Evolutionary conservation across 2,329 filamentous ascomycete genomes (phyloP).

Genomic region (Phaeoacremonium minimum): DNA sequence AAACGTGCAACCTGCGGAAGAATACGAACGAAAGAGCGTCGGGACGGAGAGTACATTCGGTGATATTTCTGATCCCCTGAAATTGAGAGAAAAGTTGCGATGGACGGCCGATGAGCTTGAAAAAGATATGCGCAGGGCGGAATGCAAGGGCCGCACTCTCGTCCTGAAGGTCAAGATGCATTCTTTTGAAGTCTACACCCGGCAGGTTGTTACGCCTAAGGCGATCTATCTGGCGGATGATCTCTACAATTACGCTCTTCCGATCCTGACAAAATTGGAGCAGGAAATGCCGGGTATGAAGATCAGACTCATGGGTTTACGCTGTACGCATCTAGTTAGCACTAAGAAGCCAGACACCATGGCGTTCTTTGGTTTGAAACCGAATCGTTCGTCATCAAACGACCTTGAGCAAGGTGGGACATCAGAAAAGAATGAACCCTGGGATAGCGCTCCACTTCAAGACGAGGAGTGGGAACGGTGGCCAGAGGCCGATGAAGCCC

Average conservation of each 20-base stretch:
- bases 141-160: constrained; percentile 86
- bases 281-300: constrained; percentile 77
- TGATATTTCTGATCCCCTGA: constrained; percentile 66
- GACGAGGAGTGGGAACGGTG: constrained; percentile 61
- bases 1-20: constrained; percentile 77
- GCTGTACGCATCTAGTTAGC: constrained; percentile 82
- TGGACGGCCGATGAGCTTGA: constrained; percentile 81
- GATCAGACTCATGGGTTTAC: constrained; percentile 79
- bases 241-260: constrained; percentile 74
- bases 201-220: constrained; percentile 72
- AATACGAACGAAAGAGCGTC: constrained; percentile 88
- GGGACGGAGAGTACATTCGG: constrained; percentile 90
- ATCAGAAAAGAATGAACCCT: constrained; percentile 29
- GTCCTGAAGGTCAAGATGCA: constrained; percentile 92
- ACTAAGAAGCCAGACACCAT: constrained; percentile 76
- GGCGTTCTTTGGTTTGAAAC: constrained; percentile 70
- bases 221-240: constrained; percentile 73
- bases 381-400: constrained; percentile 17
- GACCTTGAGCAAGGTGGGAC: constrained; percentile 11
- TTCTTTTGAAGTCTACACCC: constrained; percentile 85
- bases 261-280: constrained; percentile 79
- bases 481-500: constrained; percentile 64
- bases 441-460: constrained; percentile 20
- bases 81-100: constrained; percentile 73
- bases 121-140: constrained; percentile 72